A percentile compares a stretch with the other conserved stretches of the same genome.
phyloP scores from a whole-genome alignment of 2,329 filamentous ascomycete species.

The Aspergillus glaucus region DNA sequence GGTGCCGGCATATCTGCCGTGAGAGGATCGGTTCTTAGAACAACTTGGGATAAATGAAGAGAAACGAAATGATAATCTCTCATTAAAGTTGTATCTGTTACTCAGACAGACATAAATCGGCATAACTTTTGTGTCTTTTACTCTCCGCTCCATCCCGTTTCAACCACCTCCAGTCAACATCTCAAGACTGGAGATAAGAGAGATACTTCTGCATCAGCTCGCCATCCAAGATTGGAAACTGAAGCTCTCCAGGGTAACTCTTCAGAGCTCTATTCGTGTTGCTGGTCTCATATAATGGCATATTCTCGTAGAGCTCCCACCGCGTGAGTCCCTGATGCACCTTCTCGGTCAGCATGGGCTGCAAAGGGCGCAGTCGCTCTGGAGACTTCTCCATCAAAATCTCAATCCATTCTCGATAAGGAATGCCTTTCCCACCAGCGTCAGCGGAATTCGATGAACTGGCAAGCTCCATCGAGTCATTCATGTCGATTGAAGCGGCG shows the following conservation, averaged over 20 bases:
- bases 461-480: slow-evolving; percentile 10
- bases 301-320: slow-evolving; percentile 22
- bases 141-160: too few species aligned
- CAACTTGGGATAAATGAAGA: too few species aligned
- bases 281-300: slow-evolving; percentile 15
- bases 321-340: slow-evolving; percentile 14
- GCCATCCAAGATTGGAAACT: not conserved
- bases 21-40: too few species aligned
- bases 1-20: too few species aligned
- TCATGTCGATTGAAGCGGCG: slow-evolving; percentile 8
- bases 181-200: not conserved
- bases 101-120: too few species aligned
- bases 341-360: slow-evolving; percentile 19
- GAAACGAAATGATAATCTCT: too few species aligned
- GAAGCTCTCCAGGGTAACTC: not conserved
- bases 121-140: too few species aligned
- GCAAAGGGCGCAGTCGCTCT: slow-evolving; percentile 10
- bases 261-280: slow-evolving; percentile 5
- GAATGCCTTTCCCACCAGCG: slow-evolving; percentile 1
- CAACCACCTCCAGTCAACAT: not conserved
- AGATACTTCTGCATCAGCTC: not conserved
- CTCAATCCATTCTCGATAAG: slow-evolving; percentile 13
- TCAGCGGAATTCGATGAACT: not conserved
- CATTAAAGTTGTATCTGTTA: too few species aligned
- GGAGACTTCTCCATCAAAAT: slow-evolving; percentile 2